Conservation (phyloP, 1,284 basidiomycete genomes). For the Cutaneotrichosporon spelunceum region DNA sequence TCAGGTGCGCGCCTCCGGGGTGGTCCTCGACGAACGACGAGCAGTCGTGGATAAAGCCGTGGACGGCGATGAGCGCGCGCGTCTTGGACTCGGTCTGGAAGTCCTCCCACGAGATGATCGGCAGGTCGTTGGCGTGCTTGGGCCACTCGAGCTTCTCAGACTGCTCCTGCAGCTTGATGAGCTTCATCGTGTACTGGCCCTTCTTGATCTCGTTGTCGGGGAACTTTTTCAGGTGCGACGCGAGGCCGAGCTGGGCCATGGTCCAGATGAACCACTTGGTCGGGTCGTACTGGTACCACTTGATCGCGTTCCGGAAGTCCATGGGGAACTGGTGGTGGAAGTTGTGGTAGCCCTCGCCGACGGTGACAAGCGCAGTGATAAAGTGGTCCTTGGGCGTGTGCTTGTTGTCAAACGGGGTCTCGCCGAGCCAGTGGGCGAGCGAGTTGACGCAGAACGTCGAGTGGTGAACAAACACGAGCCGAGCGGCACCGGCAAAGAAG, state of each 20-base stretch:
- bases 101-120: slow-evolving; percentile 79
- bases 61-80: slow-evolving; percentile 73
- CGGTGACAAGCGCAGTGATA: slow-evolving; percentile 78
- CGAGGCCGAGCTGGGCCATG: slow-evolving; percentile 65
- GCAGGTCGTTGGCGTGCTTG: slow-evolving; percentile 60
- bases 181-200: slow-evolving; percentile 87
- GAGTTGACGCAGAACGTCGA: slow-evolving; percentile 96
- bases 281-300: slow-evolving; percentile 77
- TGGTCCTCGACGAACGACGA: slow-evolving; percentile 83
- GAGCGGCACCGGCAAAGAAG: slow-evolving; percentile 77
- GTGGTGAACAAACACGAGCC: slow-evolving; percentile 84
- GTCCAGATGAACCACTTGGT: slow-evolving; percentile 84
- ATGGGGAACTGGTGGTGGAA: slow-evolving; percentile 91
- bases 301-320: slow-evolving; percentile 92
- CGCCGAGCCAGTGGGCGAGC: slow-evolving; percentile 89
- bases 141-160: slow-evolving; percentile 76
- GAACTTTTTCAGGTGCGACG: slow-evolving; percentile 84
- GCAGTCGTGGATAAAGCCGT: slow-evolving; percentile 89
- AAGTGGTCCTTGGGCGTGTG: slow-evolving; percentile 87
- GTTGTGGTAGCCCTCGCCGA: slow-evolving; percentile 95
- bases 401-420: slow-evolving; percentile 89
- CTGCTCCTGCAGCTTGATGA: slow-evolving; percentile 72
- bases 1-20: slow-evolving; percentile 69
- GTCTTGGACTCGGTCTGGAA: slow-evolving; percentile 68
- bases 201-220: slow-evolving; percentile 90